Evolutionary conservation across 1,139 yeast genomes (phyloP), one percentile per base, ranked within the genome.

Genomic region (Taphrina communis): DNA sequence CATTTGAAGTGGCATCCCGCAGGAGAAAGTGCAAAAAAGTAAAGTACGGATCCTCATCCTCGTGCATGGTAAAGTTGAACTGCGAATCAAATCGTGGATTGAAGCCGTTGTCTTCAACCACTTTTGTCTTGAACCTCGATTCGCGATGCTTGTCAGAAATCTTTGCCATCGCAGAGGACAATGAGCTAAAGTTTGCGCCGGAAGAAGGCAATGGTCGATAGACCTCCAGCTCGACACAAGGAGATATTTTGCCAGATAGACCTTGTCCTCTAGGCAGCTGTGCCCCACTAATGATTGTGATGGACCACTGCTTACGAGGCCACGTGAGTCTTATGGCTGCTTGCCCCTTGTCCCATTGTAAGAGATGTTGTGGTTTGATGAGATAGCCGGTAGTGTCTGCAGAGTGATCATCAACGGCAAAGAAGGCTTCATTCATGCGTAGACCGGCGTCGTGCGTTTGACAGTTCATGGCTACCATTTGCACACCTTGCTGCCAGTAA

Each of bases 381-480:
- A 89, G 86, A 76, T 90, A 95, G 0, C 99, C 99, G 0, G 84
- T 80, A 44, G 81, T 83, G 25, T 83, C 80, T 0, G 84, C 84
- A 9, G 67, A 53, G 31, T 57, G 66, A 9, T 62, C 68, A 50
- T 65, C 61, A 3, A 83, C 80, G 59, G 85, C 80, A 77, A 94
- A 94, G 82, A 93, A 80, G 0, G 97, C 90, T 73, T 89, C 90
- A 76, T 92, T 93, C n/a, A 94, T 76, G 75, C 91, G 97, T 76
- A 92, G 94, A 0, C 97, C 97, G 31, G 86, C 72, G 75, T 94
- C 99, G 25, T 65, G 66, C 0, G 96, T 89, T 78, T 94, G 99
- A 98, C 98, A 95, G 76, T 94, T 94, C 1, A 97, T 87, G 0
- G 99, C 98, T 2, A 90, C 98, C 92, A 95, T 85, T 76, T 94